These are phyloP conservation scores for Olyra latifolia DNA, from an alignment of 176 grass and related monocot species.

Conservation along the genomic window DNA sequence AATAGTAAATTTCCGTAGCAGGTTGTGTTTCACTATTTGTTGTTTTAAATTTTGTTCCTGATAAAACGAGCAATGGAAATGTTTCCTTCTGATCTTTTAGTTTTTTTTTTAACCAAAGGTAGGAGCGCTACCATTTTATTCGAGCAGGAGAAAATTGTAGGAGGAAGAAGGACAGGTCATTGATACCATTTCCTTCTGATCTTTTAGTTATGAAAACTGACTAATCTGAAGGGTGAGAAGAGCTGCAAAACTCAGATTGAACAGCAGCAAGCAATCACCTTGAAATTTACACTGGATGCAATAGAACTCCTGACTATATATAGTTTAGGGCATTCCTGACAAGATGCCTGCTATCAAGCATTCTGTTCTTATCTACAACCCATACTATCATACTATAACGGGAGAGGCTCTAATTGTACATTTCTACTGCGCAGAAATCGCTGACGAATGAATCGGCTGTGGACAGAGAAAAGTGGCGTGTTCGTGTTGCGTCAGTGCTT, in stretches of 20 bases:
- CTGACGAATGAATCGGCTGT: background rate
- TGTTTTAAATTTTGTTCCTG: background rate
- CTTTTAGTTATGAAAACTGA: background rate
- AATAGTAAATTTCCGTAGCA: background rate
- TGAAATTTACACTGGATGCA: constrained; percentile 14
- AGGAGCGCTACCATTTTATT: too few species aligned
- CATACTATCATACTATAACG: background rate
- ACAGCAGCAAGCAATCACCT: background rate
- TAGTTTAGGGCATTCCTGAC: constrained; percentile 30
- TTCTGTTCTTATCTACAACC: constrained; percentile 30
- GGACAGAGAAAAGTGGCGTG: background rate
- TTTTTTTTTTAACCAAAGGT: too few species aligned
- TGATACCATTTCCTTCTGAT: background rate
- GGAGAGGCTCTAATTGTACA: constrained; percentile 34
- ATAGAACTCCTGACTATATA: background rate
- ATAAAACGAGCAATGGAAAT: background rate
- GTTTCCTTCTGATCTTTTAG: background rate
- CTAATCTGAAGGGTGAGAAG: background rate
- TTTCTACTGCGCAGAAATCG: constrained; percentile 29
- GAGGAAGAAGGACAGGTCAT: too few species aligned
- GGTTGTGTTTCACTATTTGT: background rate
- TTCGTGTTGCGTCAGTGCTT: constrained; percentile 43
- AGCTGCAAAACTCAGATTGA: constrained; percentile 11
- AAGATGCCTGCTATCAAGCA: constrained; percentile 21
- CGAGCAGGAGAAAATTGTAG: too few species aligned